phyloP scores from a whole-genome alignment of 768 basidiomycete genomes.

The Dendrothele bispora region DNA sequence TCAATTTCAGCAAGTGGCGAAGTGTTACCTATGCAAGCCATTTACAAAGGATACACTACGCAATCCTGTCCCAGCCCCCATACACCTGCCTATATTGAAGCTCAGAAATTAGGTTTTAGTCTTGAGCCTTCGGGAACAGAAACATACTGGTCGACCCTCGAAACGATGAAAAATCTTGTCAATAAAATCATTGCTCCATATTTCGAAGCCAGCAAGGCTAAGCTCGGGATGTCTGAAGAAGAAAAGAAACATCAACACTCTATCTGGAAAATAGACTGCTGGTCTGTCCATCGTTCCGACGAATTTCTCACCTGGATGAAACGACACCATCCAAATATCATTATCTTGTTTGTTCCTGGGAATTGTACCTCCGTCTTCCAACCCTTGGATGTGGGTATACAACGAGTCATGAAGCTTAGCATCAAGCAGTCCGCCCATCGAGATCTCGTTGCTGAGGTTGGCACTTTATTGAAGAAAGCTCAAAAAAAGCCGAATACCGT shows the following conservation, averaged over 20 bases:
- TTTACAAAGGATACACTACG: too few species aligned
- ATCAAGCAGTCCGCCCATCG: slow-evolving; percentile 18
- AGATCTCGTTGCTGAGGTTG: slow-evolving; percentile 27
- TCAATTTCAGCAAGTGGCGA: too few species aligned
- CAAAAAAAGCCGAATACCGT: too few species aligned
- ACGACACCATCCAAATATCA: slow-evolving; percentile 26
- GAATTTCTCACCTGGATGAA: slow-evolving; percentile 35
- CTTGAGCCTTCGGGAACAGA: slow-evolving; percentile 15
- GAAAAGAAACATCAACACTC: too few species aligned
- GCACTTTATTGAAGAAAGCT: too few species aligned
- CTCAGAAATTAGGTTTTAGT: too few species aligned
- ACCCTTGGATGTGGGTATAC: slow-evolving; percentile 32
- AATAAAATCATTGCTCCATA: slow-evolving; percentile 26
- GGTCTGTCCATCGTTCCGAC: slow-evolving; percentile 34
- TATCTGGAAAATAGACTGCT: slow-evolving; percentile 34
- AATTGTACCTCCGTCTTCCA: slow-evolving; percentile 29
- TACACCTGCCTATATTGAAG: too few species aligned
- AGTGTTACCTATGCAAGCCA: slow-evolving; percentile 11
- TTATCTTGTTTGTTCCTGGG: slow-evolving; percentile 29
- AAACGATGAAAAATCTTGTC: slow-evolving; percentile 21
- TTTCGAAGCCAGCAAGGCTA: slow-evolving; percentile 15
- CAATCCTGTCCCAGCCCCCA: too few species aligned
- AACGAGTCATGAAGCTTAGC: slow-evolving; percentile 24
- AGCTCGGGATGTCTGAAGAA: slow-evolving; percentile 12
- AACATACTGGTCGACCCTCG: slow-evolving; percentile 26